These are phyloP conservation scores for Colletotrichum coccodes DNA, from an alignment of 2,329 filamentous ascomycete genomes.

Conservation along the genomic window DNA sequence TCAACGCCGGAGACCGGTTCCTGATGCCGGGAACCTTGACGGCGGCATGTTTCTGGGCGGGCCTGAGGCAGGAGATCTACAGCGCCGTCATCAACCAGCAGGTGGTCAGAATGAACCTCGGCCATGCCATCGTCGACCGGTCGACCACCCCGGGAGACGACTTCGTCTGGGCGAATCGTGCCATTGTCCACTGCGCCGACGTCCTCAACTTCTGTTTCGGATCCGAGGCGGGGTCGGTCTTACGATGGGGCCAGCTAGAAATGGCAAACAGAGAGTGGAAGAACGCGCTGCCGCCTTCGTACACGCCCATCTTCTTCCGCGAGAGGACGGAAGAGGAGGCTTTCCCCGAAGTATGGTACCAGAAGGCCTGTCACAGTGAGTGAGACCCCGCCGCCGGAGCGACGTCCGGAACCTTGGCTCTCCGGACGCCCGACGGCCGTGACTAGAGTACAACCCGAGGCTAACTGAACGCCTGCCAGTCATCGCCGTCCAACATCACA, in stretches of 20 bases:
- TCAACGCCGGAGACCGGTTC: slow-evolving; percentile 49
- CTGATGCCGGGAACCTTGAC: slow-evolving; percentile 49
- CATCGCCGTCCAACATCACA: slow-evolving; percentile 69
- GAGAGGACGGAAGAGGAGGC: slow-evolving; percentile 41
- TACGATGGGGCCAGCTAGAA: slow-evolving; percentile 32
- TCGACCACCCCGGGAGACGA: slow-evolving; percentile 59
- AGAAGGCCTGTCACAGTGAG: slow-evolving; percentile 33
- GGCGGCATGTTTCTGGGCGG: slow-evolving; percentile 68
- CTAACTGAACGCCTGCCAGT: slow-evolving; percentile 49
- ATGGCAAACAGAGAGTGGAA: slow-evolving; percentile 35
- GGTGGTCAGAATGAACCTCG: slow-evolving; percentile 59
- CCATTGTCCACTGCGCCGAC: slow-evolving; percentile 70
- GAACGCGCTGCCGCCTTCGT: slow-evolving; percentile 29
- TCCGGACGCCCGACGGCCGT: slow-evolving; percentile 42
- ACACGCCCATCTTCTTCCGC: slow-evolving; percentile 34
- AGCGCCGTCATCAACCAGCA: slow-evolving; percentile 61
- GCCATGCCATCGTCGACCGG: slow-evolving; percentile 58
- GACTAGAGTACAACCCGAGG: slow-evolving; percentile 36
- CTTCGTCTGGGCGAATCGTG: slow-evolving; percentile 70
- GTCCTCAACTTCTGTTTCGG: slow-evolving; percentile 72
- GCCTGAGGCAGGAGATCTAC: slow-evolving; percentile 69
- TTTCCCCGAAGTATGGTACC: slow-evolving; percentile 43
- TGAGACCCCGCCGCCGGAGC: neutral
- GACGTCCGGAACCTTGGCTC: neutral
- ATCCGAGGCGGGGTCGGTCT: slow-evolving; percentile 37